Evolutionary conservation across 768 basidiomycete species (phyloP), one percentile per base, ranked within the genome.

Genomic region (Pleurotus tuoliensis): DNA sequence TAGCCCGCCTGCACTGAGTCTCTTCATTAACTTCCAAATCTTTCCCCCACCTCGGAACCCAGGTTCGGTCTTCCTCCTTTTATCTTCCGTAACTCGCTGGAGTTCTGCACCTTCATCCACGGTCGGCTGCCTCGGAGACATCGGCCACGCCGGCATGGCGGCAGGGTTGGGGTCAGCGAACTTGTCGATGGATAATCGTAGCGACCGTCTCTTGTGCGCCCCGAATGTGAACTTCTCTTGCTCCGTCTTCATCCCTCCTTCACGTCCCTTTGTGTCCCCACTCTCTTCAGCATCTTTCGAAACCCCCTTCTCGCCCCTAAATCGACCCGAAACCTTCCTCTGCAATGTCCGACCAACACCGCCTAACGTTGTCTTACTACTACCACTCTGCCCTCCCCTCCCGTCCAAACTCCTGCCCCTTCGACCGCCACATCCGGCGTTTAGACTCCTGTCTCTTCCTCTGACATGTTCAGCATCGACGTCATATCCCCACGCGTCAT

Each of bases 21-120:
- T 77, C 67, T 87, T 88, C 76, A 90, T 77, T 50, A 90, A 64
- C 67, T 77, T 85, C 86, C 86, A 88, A 2, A 88, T 67, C 62
- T 75, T 82, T 5, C 76, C 72, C 4, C 76, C 71, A 4, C 46
- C 16, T 46, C 52, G n/a, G 22, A 45, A 15, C 12, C 54, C 34
- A 13, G 43, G 43, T 11, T 55, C 54, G 12, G 11, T 30, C 54
- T 46, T 45, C 54, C 44, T 55, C 34, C 37, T 55, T 5, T 27
- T 12, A n/a, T 54, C 52, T 11, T 54, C 43, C 25, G 52, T 37
- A 38, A 24, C 13, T 15, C 8, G 25, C 24, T n/a, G 25, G 1
- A 37, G 48, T 16, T 44, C 43, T 7, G 27, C 27, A 34, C 30
- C 30, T 40, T 52, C 51, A 16, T 39, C 38, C 51, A 30, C 34